These are phyloP conservation scores for Hyaloscypha bicolor DNA, from an alignment of 495 filamentous ascomycete genomes.

Conservation along the genomic window DNA sequence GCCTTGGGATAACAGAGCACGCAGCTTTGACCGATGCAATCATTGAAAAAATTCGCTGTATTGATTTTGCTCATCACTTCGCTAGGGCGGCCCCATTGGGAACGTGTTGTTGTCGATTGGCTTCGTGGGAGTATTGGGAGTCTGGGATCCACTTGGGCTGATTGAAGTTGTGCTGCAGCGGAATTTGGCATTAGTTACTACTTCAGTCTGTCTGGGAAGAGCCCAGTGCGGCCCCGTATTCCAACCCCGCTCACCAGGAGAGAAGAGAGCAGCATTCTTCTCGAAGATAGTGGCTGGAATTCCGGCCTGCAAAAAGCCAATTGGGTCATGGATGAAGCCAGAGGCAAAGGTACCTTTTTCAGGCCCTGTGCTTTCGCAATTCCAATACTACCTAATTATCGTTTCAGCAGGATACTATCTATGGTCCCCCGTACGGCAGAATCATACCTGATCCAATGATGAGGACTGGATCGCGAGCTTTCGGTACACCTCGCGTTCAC, in stretches of 20 bases:
- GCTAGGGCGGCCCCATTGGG: constrained; percentile 52
- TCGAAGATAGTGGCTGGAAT: constrained; percentile 54
- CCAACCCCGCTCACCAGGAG: constrained; percentile 53
- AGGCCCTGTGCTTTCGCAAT: constrained; percentile 44
- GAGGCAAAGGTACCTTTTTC: constrained; percentile 39
- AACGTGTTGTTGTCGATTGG: constrained; percentile 42
- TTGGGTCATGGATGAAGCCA: constrained; percentile 8
- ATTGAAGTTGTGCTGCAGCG: constrained; percentile 12
- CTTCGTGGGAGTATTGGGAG: constrained; percentile 37
- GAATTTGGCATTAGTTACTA: constrained; percentile 17
- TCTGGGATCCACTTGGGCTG: constrained; percentile 41
- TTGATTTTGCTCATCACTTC: constrained; percentile 41
- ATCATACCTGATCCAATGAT: constrained; percentile 36
- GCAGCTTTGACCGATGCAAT: constrained; percentile 44
- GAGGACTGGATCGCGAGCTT: constrained; percentile 28
- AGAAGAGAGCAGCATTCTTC: constrained; percentile 37
- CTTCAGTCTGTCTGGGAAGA: constrained; percentile 35
- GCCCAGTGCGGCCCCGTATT: constrained; percentile 60
- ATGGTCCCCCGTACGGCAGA: neutral
- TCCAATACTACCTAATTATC: constrained; percentile 38
- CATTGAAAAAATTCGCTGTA: constrained; percentile 46
- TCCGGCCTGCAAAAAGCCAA: constrained; percentile 41
- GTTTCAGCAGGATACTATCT: neutral
- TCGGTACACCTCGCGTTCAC: neutral
- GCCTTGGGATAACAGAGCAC: constrained; percentile 34